These are phyloP conservation scores for Ulota crispa DNA, from an alignment of 225 moss, liverwort and hornwort species.

Conservation along the genomic window DNA sequence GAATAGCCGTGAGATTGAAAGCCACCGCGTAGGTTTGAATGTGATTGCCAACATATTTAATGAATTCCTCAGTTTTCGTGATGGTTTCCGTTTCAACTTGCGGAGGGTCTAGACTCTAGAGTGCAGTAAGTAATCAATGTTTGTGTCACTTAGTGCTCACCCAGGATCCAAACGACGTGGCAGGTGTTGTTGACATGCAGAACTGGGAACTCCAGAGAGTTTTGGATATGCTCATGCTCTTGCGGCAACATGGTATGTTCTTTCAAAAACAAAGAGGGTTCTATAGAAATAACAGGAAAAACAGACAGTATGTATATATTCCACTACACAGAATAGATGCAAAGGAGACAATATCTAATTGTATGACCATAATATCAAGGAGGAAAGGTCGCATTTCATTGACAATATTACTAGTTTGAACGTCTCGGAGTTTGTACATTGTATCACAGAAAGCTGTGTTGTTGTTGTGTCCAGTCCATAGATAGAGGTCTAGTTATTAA, in stretches of 20 bases:
- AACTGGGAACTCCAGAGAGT: not conserved
- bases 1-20: slow-evolving; percentile 21
- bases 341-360: not conserved
- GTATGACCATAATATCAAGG: slow-evolving; percentile 73
- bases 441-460: slow-evolving; percentile 78
- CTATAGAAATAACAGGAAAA: not conserved
- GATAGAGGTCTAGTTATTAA: slow-evolving; percentile 83
- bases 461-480: slow-evolving; percentile 83
- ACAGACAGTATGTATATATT: not conserved
- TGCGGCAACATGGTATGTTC: not conserved
- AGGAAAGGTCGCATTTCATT: slow-evolving; percentile 91
- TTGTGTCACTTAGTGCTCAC: not conserved
- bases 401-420: slow-evolving; percentile 77
- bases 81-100: slow-evolving; percentile 16
- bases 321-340: not conserved
- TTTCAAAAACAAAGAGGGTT: not conserved
- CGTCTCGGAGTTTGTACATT: slow-evolving; percentile 79
- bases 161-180: not conserved
- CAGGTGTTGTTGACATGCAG: not conserved
- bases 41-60: slow-evolving; percentile 23
- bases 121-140: not conserved
- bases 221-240: not conserved
- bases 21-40: slow-evolving; percentile 23
- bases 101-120: not conserved
- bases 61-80: slow-evolving; percentile 11